Base-by-base conservation (phyloP, 2,329 filamentous ascomycete species). In the Aspergillus arachidicola region DNA sequence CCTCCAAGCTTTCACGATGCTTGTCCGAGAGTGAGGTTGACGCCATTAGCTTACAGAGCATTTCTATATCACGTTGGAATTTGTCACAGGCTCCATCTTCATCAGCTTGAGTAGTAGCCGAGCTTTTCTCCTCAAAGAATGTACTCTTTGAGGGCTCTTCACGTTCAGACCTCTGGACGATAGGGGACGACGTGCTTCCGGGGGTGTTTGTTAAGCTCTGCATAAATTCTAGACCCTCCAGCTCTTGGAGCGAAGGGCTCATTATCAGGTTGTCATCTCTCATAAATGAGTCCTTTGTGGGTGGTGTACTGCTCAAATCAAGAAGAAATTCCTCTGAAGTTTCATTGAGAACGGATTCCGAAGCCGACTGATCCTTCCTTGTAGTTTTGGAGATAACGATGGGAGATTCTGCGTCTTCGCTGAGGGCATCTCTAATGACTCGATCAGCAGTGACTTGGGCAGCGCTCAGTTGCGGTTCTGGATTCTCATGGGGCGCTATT, bases 191-290 rank as follows among this genome's bases (percentile, higher is more conserved):
- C 21, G 28, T 23, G 36, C 21, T 57, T 54, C 26, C 21, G 23
- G 11, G 12, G 46, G n/a, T 55, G 16, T 32, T 30, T 48, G 26
- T 7, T 23, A 23, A n/a, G 21, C 51, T 57, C 19, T 57, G 43
- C n/a, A 26, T 58, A 46, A 72, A 72, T 16, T 69, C 64, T 23
- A 74, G 51, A 3, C 68, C 71, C 62, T 68, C 55, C 30, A 71
- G 46, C 32, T 72, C 70, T 61, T 64, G 53, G 32, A 68, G 34
- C 3, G 64, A 64, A 50, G 69, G 66, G 26, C 65, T 69, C 56
- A 58, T 50, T 43, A 63, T 32, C n/a, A 46, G 11, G 23, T n/a
- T 51, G 26, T 53, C 12, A n/a, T 54, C 30, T 45, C 26, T 56
- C 16, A n/a, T 41, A 55, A 21, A 41, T 4, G 41, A 32, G 21